Evolutionary conservation across 768 basidiomycete genomes (phyloP), one percentile per base, ranked within the genome.

Genomic region (Pulveroboletus sp.): DNA sequence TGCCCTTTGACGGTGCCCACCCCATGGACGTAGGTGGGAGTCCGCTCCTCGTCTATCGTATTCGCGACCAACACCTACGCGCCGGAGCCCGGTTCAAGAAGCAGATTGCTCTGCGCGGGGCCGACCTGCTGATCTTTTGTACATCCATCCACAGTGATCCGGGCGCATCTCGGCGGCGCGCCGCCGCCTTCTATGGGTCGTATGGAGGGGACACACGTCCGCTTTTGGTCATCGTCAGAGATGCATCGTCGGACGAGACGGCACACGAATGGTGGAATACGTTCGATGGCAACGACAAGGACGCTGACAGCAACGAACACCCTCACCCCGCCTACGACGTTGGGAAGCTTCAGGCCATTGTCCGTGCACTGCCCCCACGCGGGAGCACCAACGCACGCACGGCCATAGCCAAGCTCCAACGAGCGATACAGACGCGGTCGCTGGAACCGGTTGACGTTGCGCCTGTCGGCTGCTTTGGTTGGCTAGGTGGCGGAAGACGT

Each of bases 191-290:
- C 27, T 59, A 52, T 15, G 28, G 27, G 9, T 59, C 64, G 7
- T 65, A 59, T 11, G 59, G 62, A 5, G 64, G 64, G 38, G 57
- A 65, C 12, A 64, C 48, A 24, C 62, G 65, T 6, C 64, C 64
- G 3, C 9, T 65, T 36, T 11, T 67, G 43, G 54, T 65, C 40
- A 46, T 65, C 39, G 62, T 62, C 35, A 49, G 35, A 47, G 65
- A 52, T 17, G 62, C 59, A 2, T 28, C 6, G 17, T 59, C 64
- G 12, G 57, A 61, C 17, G 50, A 56, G 27, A 17, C 17, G 8
- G 64, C 65, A 12, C 4, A 30, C 24, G 54, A 45, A 28, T 64
- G 62, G 64, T 65, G 64, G 64, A 45, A 47, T 17, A 10, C 39
- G 26, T 42, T 47, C 5, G 48, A 53, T 11, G 49, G 53, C 2